Percentiles rank a stretch among this genome's conserved stretches.
These are phyloP conservation scores for Keithomyces neogunnii DNA, from an alignment of 2,329 filamentous ascomycete genomes.

Conservation along the genomic window DNA sequence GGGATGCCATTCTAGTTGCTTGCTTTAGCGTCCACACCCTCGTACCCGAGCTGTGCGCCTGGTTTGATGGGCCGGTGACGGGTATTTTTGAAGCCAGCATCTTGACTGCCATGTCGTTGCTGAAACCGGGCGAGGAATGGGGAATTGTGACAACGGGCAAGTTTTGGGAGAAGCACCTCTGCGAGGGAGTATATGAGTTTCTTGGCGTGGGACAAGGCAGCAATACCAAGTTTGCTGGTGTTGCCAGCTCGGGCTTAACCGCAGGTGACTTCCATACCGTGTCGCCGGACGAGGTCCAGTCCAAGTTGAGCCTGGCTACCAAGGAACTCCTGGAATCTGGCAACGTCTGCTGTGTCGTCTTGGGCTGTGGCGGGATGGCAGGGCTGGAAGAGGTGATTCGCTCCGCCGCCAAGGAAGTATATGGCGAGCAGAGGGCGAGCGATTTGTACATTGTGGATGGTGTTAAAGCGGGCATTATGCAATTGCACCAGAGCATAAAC, in stretches of 20 bases:
- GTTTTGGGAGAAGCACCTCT: constrained; percentile 71
- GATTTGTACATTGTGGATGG: constrained; percentile 63
- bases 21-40: constrained; percentile 84
- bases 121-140: constrained; percentile 43
- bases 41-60: constrained; percentile 46
- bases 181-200: constrained; percentile 53
- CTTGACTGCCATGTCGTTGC: constrained; percentile 49
- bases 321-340: constrained; percentile 50
- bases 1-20: constrained; percentile 76
- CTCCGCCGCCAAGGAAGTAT: constrained; percentile 53
- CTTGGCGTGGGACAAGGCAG: constrained; percentile 40
- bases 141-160: constrained; percentile 84
- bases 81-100: constrained; percentile 88
- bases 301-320: constrained; percentile 62
- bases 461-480: constrained; percentile 59
- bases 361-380: constrained; percentile 89
- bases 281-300: constrained; percentile 52
- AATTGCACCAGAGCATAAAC: constrained; percentile 47
- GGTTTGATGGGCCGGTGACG: constrained; percentile 16
- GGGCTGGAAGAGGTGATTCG: constrained; percentile 73
- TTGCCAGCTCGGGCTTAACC: constrained; percentile 72
- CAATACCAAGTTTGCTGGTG: constrained; percentile 60
- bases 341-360: constrained; percentile 59
- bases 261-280: constrained; percentile 73
- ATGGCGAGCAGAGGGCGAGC: constrained; percentile 8